These are phyloP conservation scores for Hypoxylon perforatum DNA, from an alignment of 495 filamentous ascomycete genomes.

Conservation along the genomic window DNA sequence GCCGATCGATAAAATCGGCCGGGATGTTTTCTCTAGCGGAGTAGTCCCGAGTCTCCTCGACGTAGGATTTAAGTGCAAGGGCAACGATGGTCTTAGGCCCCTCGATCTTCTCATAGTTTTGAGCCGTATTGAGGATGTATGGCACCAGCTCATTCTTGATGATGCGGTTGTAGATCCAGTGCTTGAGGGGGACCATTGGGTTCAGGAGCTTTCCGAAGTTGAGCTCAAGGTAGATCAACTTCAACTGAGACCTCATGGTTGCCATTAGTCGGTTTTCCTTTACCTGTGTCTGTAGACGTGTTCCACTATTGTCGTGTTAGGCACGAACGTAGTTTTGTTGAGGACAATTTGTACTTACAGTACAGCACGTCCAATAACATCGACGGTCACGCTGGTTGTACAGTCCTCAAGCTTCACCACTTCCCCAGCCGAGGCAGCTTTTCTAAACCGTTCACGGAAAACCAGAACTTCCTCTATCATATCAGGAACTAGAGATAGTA, in stretches of 20 bases:
- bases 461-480: constrained; percentile 54
- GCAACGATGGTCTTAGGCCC: constrained; percentile 38
- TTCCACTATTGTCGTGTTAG: constrained; percentile 18
- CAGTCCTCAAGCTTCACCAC: constrained; percentile 49
- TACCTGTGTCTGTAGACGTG: constrained; percentile 33
- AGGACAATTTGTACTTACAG: constrained; percentile 42
- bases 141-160: constrained; percentile 29
- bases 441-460: constrained; percentile 48
- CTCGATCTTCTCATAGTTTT: constrained; percentile 37
- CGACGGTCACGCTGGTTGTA: constrained; percentile 52
- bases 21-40: constrained; percentile 24
- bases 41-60: constrained; percentile 22
- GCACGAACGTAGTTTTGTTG: not conserved
- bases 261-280: constrained; percentile 28
- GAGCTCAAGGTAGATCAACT: constrained; percentile 30
- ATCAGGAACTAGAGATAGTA: constrained; percentile 52
- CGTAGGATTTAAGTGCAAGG: constrained; percentile 40
- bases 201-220: constrained; percentile 18
- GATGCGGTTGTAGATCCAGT: constrained; percentile 32
- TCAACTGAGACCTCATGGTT: constrained; percentile 36
- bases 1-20: constrained; percentile 32
- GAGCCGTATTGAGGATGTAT: constrained; percentile 27
- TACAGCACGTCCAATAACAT: constrained; percentile 56
- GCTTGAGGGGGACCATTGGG: constrained; percentile 15
- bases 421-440: constrained; percentile 44